phyloP scores from a whole-genome alignment of 768 basidiomycete genomes.

The Pilatotrama ljubarskyi region DNA sequence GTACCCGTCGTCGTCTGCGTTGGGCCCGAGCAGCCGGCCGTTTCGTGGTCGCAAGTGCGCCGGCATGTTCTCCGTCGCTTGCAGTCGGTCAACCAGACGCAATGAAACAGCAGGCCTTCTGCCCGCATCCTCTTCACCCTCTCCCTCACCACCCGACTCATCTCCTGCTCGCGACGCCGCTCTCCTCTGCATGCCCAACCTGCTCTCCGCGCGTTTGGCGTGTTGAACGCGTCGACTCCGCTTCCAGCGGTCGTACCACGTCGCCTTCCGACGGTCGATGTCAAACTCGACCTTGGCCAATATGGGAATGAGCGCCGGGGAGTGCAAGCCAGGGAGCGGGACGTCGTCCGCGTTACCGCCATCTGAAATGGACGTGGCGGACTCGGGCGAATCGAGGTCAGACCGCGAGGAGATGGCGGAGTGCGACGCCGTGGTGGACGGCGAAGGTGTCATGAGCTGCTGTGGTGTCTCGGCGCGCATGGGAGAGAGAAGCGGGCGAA shows the following conservation, averaged over 20 bases:
- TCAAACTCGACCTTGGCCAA: constrained; percentile 96
- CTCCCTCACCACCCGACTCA: constrained; percentile 21
- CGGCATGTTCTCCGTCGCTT: constrained; percentile 40
- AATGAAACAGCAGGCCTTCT: constrained; percentile 48
- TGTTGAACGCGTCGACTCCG: constrained; percentile 62
- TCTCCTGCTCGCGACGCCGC: constrained; percentile 19
- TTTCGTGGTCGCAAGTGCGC: constrained; percentile 22
- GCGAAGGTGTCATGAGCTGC: constrained; percentile 48
- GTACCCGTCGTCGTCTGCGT: constrained; percentile 32
- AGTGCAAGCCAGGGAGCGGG: constrained; percentile 65
- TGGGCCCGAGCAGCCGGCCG: constrained; percentile 17
- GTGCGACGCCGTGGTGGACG: constrained; percentile 30
- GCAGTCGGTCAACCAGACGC: constrained; percentile 47
- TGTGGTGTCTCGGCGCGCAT: constrained; percentile 38
- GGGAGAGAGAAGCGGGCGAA: constrained; percentile 52
- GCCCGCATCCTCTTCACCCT: constrained; percentile 28
- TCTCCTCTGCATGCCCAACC: constrained; percentile 33
- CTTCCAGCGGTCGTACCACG: constrained; percentile 87
- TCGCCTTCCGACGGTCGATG: constrained; percentile 76
- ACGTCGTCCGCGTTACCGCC: constrained; percentile 46
- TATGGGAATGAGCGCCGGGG: constrained; percentile 71
- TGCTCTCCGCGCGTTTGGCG: constrained; percentile 55
- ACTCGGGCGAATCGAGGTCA: constrained; percentile 57
- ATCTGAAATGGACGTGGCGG: constrained; percentile 35
- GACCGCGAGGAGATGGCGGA: constrained; percentile 41